Evolutionary conservation across 768 basidiomycete genomes (phyloP).

Genomic region (Guyanaporus albipodus): DNA sequence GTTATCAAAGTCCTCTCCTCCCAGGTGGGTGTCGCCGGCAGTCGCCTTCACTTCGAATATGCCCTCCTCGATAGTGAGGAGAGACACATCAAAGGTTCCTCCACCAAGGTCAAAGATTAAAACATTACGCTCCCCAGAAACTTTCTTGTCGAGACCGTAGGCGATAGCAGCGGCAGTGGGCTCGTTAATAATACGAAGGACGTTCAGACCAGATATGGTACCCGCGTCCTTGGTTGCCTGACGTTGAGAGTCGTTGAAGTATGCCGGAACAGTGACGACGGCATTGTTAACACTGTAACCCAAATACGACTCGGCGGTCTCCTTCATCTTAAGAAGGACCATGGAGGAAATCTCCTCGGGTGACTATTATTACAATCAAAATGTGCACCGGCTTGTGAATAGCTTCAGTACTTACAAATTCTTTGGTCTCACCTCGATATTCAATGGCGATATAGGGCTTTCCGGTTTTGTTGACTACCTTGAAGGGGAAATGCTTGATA

Average conservation of each 20-base stretch:
- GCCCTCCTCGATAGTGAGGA: conserved; percentile 94
- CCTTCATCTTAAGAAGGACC: conserved; percentile 98
- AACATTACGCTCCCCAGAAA: conserved; percentile 86
- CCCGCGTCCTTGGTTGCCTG: conserved; percentile 99
- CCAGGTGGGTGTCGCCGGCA: conserved; percentile 96
- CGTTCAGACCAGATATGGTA: conserved; percentile 88
- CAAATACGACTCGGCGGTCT: conserved; percentile 95
- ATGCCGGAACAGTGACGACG: conserved; percentile 94
- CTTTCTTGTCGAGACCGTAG: conserved; percentile 97
- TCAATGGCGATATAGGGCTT: conserved; percentile 88
- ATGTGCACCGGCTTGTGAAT: conserved; percentile 2
- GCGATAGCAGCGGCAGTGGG: conserved; percentile 98
- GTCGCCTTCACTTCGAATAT: conserved; percentile 99
- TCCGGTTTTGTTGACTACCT: conserved; percentile 77
- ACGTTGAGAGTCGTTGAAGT: conserved; percentile 99
- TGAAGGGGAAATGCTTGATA: conserved; percentile 93
- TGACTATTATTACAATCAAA: conserved; percentile 46
- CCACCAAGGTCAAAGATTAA: conserved; percentile 98
- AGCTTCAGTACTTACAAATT: conserved; percentile 61
- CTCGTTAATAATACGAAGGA: conserved; percentile 98
- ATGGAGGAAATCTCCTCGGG: conserved; percentile 98
- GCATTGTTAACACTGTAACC: conserved; percentile 82
- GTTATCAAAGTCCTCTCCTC: conserved; percentile 98
- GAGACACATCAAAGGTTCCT: conserved; percentile 97
- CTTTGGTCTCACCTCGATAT: conserved; percentile 92